A percentile compares a stretch with the other conserved stretches of the same genome.
Evolutionary conservation across 768 basidiomycete species (phyloP).

Genomic region (Gymnopilus junonius): DNA sequence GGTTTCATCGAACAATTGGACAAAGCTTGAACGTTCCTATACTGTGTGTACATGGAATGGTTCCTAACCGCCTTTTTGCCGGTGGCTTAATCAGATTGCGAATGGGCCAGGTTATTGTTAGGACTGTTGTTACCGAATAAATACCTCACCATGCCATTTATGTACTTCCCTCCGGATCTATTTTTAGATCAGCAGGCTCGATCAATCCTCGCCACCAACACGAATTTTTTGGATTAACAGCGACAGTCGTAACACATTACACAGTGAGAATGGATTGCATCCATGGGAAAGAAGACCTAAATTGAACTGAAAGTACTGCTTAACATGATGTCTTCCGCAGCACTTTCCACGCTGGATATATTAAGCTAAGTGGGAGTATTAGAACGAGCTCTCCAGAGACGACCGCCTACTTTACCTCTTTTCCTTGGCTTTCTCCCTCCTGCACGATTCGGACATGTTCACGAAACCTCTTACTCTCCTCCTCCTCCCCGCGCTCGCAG

Average conservation of each 20-base stretch:
- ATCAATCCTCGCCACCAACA: conserved; percentile 15
- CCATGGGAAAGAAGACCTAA: conserved; percentile 9
- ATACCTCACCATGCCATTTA: neutral
- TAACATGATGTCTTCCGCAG: conserved; percentile 25
- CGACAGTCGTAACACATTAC: conserved; percentile 19
- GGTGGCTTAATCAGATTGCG: neutral
- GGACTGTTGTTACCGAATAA: neutral
- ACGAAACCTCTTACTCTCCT: conserved; percentile 19
- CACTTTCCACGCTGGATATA: conserved; percentile 20
- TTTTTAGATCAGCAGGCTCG: conserved; percentile 15
- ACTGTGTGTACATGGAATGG: neutral
- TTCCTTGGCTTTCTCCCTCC: conserved; percentile 15
- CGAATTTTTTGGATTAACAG: conserved; percentile 3
- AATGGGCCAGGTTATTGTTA: neutral
- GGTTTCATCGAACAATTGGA: neutral
- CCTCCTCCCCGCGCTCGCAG: conserved; percentile 36
- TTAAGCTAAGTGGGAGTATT: conserved; percentile 14
- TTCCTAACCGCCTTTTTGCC: conserved; percentile 1
- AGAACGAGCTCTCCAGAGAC: conserved; percentile 2
- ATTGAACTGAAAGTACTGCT: conserved; percentile 12
- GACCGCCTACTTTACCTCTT: conserved; percentile 8
- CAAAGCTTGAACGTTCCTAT: neutral
- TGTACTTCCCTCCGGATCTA: neutral
- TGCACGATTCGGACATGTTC: conserved; percentile 22
- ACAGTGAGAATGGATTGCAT: conserved; percentile 19